phyloP scores from a whole-genome alignment of 2,329 filamentous ascomycete species.

The Aspergillus spinulosporus region DNA sequence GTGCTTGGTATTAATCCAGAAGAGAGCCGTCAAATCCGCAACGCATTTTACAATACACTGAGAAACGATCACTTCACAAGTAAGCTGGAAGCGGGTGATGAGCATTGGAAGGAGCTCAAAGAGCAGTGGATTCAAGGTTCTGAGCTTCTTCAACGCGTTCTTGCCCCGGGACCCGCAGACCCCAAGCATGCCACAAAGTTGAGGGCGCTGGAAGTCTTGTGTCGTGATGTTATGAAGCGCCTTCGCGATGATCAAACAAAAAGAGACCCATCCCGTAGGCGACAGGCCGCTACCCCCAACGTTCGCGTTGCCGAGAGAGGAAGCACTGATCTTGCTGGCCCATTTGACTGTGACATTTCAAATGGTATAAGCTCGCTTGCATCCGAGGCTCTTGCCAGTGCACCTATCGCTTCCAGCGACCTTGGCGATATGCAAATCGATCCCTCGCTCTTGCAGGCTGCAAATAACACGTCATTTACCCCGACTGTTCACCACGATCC shows the following conservation, averaged over 20 bases:
- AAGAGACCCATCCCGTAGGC: slow-evolving; percentile 51
- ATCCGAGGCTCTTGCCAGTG: slow-evolving; percentile 46
- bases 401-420: slow-evolving; percentile 40
- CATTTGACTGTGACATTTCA: slow-evolving; percentile 31
- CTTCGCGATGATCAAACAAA: slow-evolving; percentile 66
- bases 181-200: slow-evolving; percentile 57
- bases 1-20: slow-evolving; percentile 68
- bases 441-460: slow-evolving; percentile 61
- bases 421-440: slow-evolving; percentile 62
- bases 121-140: slow-evolving; percentile 64
- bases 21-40: slow-evolving; percentile 65
- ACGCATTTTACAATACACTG: slow-evolving; percentile 66
- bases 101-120: slow-evolving; percentile 71
- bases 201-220: slow-evolving; percentile 69
- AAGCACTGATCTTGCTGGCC: slow-evolving; percentile 25
- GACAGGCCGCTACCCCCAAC: slow-evolving; percentile 28
- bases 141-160: slow-evolving; percentile 55
- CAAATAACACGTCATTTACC: slow-evolving; percentile 48
- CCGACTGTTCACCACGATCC: slow-evolving; percentile 32
- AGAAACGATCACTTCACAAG: slow-evolving; percentile 67
- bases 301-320: slow-evolving; percentile 24
- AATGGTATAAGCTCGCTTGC: slow-evolving; percentile 47
- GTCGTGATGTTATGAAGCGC: slow-evolving; percentile 75
- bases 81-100: slow-evolving; percentile 70
- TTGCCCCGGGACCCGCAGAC: slow-evolving; percentile 55